Percentiles rank a stretch among this genome's conserved stretches.
Conservation (phyloP, 768 basidiomycete species). For the Tephrocybe sp. region DNA sequence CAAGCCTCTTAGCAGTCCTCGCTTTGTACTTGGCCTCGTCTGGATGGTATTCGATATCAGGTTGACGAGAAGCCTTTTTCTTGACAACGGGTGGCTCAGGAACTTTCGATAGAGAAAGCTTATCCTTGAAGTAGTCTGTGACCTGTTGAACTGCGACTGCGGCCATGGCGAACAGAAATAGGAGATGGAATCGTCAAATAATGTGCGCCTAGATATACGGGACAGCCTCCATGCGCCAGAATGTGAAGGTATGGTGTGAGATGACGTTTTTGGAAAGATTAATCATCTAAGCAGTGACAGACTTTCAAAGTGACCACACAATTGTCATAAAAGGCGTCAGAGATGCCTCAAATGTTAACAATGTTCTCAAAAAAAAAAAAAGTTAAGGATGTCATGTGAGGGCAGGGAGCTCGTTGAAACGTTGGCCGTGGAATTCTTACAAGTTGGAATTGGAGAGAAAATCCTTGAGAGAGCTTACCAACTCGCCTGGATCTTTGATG, state of each 20-base stretch:
- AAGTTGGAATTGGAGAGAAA: too few species aligned
- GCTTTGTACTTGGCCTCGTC: slow-evolving; percentile 32
- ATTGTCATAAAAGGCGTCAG: too few species aligned
- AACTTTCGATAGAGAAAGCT: not conserved
- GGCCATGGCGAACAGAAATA: slow-evolving; percentile 3
- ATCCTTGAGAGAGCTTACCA: too few species aligned
- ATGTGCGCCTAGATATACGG: not conserved
- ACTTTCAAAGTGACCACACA: too few species aligned
- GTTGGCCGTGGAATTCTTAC: too few species aligned
- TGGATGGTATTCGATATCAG: slow-evolving; percentile 36
- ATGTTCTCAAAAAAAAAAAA: too few species aligned
- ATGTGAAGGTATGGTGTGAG: slow-evolving; percentile 6
- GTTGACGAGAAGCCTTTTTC: slow-evolving; percentile 17
- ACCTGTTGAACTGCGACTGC: slow-evolving; percentile 11
- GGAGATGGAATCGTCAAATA: not conserved
- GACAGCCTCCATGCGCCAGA: not conserved
- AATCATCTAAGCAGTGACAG: slow-evolving; percentile 15
- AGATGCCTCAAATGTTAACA: too few species aligned
- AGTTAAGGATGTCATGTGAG: too few species aligned
- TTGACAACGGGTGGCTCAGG: not conserved
- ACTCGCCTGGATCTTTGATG: too few species aligned
- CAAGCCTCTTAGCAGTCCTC: slow-evolving; percentile 30
- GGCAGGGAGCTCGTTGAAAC: too few species aligned
- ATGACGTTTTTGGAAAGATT: slow-evolving; percentile 5
- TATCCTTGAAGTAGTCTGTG: slow-evolving; percentile 3